These are phyloP conservation scores for Apophysomyces ossiformis DNA, from an alignment of 371 early-diverging fungal genomes.

Conservation along the genomic window DNA sequence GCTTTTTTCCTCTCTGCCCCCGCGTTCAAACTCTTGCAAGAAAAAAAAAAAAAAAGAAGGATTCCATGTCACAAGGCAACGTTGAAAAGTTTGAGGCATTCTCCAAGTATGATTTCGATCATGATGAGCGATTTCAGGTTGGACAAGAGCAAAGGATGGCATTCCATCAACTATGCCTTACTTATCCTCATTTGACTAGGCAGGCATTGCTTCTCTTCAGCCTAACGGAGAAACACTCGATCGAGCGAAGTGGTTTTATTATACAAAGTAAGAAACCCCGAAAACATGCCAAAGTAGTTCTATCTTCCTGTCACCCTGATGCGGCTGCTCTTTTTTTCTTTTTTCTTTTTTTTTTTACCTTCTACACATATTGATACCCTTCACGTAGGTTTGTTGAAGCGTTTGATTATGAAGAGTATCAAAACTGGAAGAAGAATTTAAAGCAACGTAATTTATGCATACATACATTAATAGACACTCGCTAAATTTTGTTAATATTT, in stretches of 20 bases:
- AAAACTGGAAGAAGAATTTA: slow-evolving; percentile 19
- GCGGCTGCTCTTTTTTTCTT: too few species aligned
- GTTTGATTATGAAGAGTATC: slow-evolving; percentile 28
- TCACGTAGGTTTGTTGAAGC: slow-evolving; percentile 24
- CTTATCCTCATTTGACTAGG: slow-evolving; percentile 8
- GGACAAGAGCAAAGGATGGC: background rate
- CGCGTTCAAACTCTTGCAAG: background rate
- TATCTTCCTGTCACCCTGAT: too few species aligned
- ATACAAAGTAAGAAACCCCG: slow-evolving; percentile 23
- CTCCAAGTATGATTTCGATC: slow-evolving; percentile 29
- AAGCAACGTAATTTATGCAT: background rate
- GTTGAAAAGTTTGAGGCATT: slow-evolving; percentile 28
- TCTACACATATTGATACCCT: background rate
- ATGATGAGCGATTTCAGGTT: slow-evolving; percentile 29
- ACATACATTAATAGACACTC: too few species aligned
- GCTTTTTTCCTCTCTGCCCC: too few species aligned
- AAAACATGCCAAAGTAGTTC: background rate
- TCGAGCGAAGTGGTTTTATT: slow-evolving; percentile 35
- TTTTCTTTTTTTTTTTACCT: too few species aligned
- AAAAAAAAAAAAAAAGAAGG: background rate
- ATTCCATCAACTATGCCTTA: background rate
- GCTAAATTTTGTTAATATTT: background rate
- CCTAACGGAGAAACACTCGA: slow-evolving; percentile 17
- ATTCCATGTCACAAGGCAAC: slow-evolving; percentile 5
- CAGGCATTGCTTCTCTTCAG: slow-evolving; percentile 23